A percentile compares a stretch with the other conserved stretches of the same genome.
Evolutionary conservation across 345 rosid species (phyloP).

Genomic region (Jatropha curcas): DNA sequence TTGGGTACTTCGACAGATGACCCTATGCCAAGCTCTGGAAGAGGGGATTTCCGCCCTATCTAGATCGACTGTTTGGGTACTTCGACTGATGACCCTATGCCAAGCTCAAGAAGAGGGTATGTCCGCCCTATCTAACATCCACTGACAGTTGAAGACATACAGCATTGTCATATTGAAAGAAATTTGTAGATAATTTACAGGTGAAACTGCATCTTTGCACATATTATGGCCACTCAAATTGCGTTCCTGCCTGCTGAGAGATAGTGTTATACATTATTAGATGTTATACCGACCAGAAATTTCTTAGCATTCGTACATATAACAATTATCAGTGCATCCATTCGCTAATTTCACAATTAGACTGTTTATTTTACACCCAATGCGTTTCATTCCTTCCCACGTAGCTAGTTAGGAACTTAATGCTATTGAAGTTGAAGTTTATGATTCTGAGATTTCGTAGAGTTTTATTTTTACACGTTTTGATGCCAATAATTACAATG

Average conservation of each 20-base stretch:
- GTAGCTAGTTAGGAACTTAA: neutral
- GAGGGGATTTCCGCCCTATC: conserved; percentile 33
- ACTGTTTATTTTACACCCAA: neutral
- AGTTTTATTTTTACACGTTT: too few relatives aligned
- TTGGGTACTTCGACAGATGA: conserved; percentile 39
- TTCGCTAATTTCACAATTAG: too few relatives aligned
- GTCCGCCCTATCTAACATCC: conserved; percentile 28
- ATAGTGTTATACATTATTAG: neutral
- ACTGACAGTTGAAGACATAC: neutral
- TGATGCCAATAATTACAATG: too few relatives aligned
- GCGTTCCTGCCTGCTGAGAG: neutral
- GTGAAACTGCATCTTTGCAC: conserved; percentile 13
- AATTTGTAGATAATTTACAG: conserved; percentile 25
- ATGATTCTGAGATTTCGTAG: neutral
- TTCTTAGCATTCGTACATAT: neutral
- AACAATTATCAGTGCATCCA: neutral
- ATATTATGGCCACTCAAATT: neutral
- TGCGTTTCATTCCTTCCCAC: too few relatives aligned
- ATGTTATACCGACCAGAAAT: neutral
- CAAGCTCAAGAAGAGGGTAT: conserved; percentile 44
- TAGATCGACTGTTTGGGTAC: conserved; percentile 15
- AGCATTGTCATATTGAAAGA: neutral
- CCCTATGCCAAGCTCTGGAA: conserved; percentile 43
- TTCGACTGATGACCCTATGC: conserved; percentile 45
- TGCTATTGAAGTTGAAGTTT: neutral